Base-by-base conservation (phyloP, 768 basidiomycete species). In the Zangia roseola region DNA sequence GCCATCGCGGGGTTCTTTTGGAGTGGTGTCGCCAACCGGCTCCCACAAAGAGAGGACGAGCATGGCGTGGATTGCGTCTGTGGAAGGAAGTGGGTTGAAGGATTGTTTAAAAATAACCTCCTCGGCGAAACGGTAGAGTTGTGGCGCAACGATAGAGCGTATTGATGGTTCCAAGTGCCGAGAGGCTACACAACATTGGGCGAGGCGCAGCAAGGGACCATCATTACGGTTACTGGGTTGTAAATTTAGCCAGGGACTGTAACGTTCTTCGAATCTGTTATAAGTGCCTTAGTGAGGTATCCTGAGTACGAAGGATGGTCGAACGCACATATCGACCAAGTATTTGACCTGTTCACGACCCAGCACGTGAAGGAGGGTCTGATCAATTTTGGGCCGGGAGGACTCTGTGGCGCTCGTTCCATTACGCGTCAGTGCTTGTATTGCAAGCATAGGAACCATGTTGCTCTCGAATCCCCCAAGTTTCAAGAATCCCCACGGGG, bases 161-260 rank as follows among this genome's bases (percentile, higher is more conserved):
- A 60, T 67, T 24, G 64, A 55, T 14, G 64, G 56, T 16, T 72
- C 70, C 2, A 77, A 56, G 55, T 78, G 76, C 34, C 76, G 64
- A 28, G 74, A 73, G 14, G 77, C 71, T 21, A 78, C 58, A 33
- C 73, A 73, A 49, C 77, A 78, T 23, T 77, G 72, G 10, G 74
- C 74, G 26, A 78, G 64, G 41, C 73, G 68, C 14, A 77, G 60
- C 21, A 78, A 55, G 14, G 69, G 62, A 3, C 60, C 62, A 39
- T 68, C 66, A 28, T 54, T 59, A 8, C 61, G 61, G 28, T 55
- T 59, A 21, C 60, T 51, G 2, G 68, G 71, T 6, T 71, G 71
- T 10, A 77, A 52, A 42, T 65, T 67, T 19, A 77, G 45, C 77
- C 77, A 77, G 24, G 76, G 76, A 13, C 55, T 64, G 45, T 78